Evolutionary conservation across 2,329 filamentous ascomycete species (phyloP), one percentile per base, ranked within the genome.

Genomic region (Colletotrichum sp.): DNA sequence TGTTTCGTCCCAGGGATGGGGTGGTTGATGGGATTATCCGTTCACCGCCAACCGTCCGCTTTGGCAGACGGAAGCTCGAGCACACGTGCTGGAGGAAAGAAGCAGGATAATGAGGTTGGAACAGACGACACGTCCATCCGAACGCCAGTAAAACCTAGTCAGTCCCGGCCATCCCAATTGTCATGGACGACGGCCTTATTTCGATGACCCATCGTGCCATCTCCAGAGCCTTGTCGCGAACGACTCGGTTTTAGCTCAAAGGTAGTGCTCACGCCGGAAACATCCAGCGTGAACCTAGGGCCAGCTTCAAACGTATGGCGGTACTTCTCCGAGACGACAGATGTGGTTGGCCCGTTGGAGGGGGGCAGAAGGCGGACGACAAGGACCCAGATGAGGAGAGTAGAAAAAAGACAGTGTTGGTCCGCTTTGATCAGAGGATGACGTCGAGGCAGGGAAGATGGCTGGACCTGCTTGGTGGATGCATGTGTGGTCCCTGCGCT

Each of bases 391-490:
- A 31, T 6, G n/a, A 13, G 33, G 55, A 18, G 47, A 36, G n/a
- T 29, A 55, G 47, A 66, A 58, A 47, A 43, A 51, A 36, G 24
- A 47, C 31, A 51, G 34, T 33, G 29, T 18, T 51, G 34, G 15
- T 51, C 64, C 47, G 51, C 64, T 58, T 67, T n/a, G 64, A 43
- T 67, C 51, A 58, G 34, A 43, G 54, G 29, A 70, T 73, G 70
- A 73, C 70, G 67, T 73, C 54, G 70, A 64, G 47, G 33, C 58
- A 34, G 43, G 66, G 55, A 27, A 33, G 38, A 38, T n/a, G 69
- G 55, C 64, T 34, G 69, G 55, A 18, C n/a, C 61, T 16, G 27
- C 54, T 27, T 4, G 21, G 15, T 24, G 15, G 16, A 63, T 58
- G 33, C 18, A 1, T 2, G 34, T 9, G 69, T 65, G 62, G 69